Evolutionary conservation across 2,329 filamentous ascomycete genomes (phyloP).

Genomic region (Blastomyces parvus): DNA sequence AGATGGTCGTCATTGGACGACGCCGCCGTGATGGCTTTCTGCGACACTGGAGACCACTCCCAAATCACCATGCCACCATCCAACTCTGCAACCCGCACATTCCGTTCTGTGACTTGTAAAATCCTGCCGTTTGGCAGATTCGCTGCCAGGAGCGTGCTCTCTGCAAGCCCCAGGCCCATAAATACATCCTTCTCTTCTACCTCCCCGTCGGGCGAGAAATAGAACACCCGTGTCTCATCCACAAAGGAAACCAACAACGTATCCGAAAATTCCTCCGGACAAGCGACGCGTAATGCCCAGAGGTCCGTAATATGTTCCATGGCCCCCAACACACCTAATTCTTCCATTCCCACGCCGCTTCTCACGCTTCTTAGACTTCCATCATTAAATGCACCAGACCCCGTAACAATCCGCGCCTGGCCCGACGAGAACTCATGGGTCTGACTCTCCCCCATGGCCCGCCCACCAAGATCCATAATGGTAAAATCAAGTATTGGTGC

Average conservation of each 20-base stretch:
- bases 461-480: constrained; percentile 90
- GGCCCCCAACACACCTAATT: constrained; percentile 70
- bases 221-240: constrained; percentile 73
- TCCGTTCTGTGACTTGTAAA: constrained; percentile 64
- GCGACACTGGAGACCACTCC: constrained; percentile 36
- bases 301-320: constrained; percentile 64
- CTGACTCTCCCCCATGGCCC: constrained; percentile 65
- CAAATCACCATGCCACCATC: constrained; percentile 40
- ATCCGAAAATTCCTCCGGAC: constrained; percentile 45
- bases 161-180: constrained; percentile 57
- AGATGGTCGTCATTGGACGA: constrained; percentile 62
- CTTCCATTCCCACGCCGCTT: constrained; percentile 86
- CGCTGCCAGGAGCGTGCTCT: constrained; percentile 60
- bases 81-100: constrained; percentile 50
- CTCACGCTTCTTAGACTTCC: constrained; percentile 82
- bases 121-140: constrained; percentile 56
- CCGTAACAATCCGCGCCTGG: constrained; percentile 85
- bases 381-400: constrained; percentile 81
- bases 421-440: constrained; percentile 90
- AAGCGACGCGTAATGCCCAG: constrained; percentile 54
- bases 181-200: constrained; percentile 81
- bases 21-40: constrained; percentile 60
- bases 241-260: constrained; percentile 71
- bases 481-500: constrained; percentile 88
- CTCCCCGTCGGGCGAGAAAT: constrained; percentile 61